Percentiles rank a stretch among this genome's conserved stretches.
Conservation (phyloP, 2,329 filamentous ascomycete genomes). For the Penicillium sp. region DNA sequence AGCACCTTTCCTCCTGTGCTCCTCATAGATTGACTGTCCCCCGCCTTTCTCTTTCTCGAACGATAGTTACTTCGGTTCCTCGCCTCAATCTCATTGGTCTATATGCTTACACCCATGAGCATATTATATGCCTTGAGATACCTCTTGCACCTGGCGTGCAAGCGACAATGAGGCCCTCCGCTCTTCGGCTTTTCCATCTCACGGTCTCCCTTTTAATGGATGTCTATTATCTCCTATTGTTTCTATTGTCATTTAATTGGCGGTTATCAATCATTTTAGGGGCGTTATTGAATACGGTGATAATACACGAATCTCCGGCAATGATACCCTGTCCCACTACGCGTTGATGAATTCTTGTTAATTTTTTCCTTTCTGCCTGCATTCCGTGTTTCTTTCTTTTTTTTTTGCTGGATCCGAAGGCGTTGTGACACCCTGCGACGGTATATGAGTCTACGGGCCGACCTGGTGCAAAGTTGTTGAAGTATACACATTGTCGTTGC, state of each 20-base stretch:
- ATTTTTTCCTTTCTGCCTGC: conserved; percentile 6
- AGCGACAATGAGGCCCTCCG: conserved; percentile 1
- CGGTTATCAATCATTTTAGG: conserved; percentile 18
- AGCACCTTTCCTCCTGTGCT: background rate
- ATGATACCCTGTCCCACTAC: conserved; percentile 41
- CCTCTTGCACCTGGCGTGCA: conserved; percentile 11
- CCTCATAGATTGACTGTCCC: background rate
- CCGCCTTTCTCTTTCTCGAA: background rate
- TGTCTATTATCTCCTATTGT: conserved; percentile 10
- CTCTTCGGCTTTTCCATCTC: background rate
- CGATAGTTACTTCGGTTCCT: background rate
- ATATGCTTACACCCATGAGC: background rate
- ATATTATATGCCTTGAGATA: background rate
- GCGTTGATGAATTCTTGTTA: conserved; percentile 14
- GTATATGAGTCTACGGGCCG: conserved; percentile 24
- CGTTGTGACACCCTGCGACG: conserved; percentile 24
- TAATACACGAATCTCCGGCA: conserved; percentile 45
- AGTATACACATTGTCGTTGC: conserved; percentile 13
- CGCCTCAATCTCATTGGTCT: background rate
- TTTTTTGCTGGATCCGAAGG: conserved; percentile 10
- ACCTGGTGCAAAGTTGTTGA: conserved; percentile 12
- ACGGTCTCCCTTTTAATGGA: conserved; percentile 1
- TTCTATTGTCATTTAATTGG: conserved; percentile 17
- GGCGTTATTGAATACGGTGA: conserved; percentile 39
- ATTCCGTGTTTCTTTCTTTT: background rate